Conservation (phyloP, 345 rosid genomes). For the Ailanthus altissimus region DNA sequence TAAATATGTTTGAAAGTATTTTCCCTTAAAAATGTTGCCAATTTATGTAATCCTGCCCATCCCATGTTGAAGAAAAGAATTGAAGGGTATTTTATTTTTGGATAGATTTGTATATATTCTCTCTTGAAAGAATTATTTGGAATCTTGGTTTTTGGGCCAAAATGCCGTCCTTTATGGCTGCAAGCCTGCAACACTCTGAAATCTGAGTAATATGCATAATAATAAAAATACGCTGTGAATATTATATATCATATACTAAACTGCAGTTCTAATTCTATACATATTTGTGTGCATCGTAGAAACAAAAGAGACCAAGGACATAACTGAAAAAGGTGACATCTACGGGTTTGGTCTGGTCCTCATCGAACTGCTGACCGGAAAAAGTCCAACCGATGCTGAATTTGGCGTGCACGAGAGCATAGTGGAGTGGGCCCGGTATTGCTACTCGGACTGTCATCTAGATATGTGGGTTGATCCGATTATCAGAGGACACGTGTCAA, state of each 20-base stretch:
- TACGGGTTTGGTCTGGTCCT: conserved; percentile 72
- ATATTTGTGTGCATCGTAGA: conserved; percentile 37
- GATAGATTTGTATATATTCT: background rate
- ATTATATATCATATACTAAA: background rate
- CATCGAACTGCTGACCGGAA: conserved; percentile 69
- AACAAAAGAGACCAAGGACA: conserved; percentile 50
- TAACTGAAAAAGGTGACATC: conserved; percentile 62
- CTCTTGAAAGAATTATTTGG: background rate
- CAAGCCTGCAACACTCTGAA: background rate
- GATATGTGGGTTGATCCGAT: conserved; percentile 68
- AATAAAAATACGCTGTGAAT: background rate
- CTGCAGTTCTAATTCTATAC: background rate
- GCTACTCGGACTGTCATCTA: conserved; percentile 70
- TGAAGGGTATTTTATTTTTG: too few species aligned
- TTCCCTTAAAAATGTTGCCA: background rate
- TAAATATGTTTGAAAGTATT: too few species aligned
- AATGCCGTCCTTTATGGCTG: conserved; percentile 1
- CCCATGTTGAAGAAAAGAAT: background rate
- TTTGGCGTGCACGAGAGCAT: conserved; percentile 51
- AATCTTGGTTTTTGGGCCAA: background rate
- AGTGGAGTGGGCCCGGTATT: conserved; percentile 72
- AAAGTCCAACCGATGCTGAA: conserved; percentile 55
- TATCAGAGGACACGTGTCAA: conserved; percentile 35
- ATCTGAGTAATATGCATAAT: background rate
- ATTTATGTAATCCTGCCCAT: background rate